Evolutionary conservation across 192 early-diverging fungal genomes (phyloP), one percentile per base, ranked within the genome.

Genomic region (Irineochytrium annulatum): DNA sequence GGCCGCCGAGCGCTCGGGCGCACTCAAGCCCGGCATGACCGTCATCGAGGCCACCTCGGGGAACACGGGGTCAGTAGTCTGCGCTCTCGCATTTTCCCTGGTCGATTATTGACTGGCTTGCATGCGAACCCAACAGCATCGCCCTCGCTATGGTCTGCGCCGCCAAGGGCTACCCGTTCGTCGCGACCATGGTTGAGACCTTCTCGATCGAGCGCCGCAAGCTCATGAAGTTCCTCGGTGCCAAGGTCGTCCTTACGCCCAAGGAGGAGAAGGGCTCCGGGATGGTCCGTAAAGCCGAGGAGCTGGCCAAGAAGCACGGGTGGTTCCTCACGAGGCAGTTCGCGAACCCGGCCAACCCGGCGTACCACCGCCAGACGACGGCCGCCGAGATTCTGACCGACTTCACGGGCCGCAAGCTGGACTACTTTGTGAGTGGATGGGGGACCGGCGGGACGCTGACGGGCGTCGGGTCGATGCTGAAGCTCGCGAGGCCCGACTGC

Each of bases 41-140:
- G 65, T 69, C 2, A 53, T 69, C 2, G 73, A 77, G 34, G 75
- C 68, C 0, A 77, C 75, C 3, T 70, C 69, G 26, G 77, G 80
- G 24, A 98, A 98, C 76, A 98, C 96, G 11, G 96, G 95, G 72
- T 61, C 35, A 14, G 32, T 34, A 6, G 11, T 0, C 27, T 35
- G 24, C 29, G 11, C 24, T 31, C 16, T 16, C 28, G 6, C 1
- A 20, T 14, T n/a, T 17, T 30, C 31, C 26, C 16, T 27, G n/a
- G 24, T 33, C 5, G 20, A 8, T 17, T 5, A 24, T 14, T 32
- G 11, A 8, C 30, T 5, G 22, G 14, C 5, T 55, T 44, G 20
- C 39, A 52, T 0, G 29, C 17, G 20, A 5, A 20, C 35, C 17
- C 16, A 8, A 2, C 60, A 62, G 65, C 26, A 76, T 76, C 46